A percentile compares a stretch with the other conserved stretches of the same genome.
Conservation (phyloP, 176 grass and related monocot species). For the Stipa capillata region DNA sequence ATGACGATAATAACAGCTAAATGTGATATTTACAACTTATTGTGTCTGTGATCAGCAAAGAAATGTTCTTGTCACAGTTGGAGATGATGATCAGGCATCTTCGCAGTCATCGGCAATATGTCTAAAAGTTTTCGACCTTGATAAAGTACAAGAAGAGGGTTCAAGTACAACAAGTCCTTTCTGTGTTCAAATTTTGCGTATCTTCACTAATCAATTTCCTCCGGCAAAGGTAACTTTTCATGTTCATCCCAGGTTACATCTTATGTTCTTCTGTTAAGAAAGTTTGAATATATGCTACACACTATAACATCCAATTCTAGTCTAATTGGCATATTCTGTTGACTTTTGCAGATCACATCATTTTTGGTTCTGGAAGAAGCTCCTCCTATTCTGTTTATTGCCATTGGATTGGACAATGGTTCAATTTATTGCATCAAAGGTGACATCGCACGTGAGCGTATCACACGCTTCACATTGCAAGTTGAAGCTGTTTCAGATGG, state of each 20-base stretch:
- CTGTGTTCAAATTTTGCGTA: constrained; percentile 83
- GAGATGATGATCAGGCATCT: constrained; percentile 80
- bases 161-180: constrained; percentile 82
- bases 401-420: constrained; percentile 78
- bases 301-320: neutral
- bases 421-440: constrained; percentile 98
- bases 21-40: neutral
- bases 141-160: constrained; percentile 94
- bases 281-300: neutral
- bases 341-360: constrained; percentile 67
- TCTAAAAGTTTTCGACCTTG: constrained; percentile 92
- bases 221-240: constrained; percentile 65
- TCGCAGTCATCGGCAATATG: constrained; percentile 65
- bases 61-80: constrained; percentile 80
- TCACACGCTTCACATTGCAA: constrained; percentile 85
- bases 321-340: constrained; percentile 12
- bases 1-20: neutral
- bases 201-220: constrained; percentile 91
- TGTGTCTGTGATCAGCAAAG: constrained; percentile 59
- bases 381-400: constrained; percentile 75
- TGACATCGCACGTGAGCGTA: constrained; percentile 81
- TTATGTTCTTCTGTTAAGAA: neutral
- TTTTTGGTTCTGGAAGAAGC: constrained; percentile 98
- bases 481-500: constrained; percentile 49
- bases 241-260: neutral